Percentiles rank a stretch among this genome's conserved stretches.
Evolutionary conservation across 208 protist genomes (phyloP).

Genomic region (Leishmania amazonensis): DNA sequence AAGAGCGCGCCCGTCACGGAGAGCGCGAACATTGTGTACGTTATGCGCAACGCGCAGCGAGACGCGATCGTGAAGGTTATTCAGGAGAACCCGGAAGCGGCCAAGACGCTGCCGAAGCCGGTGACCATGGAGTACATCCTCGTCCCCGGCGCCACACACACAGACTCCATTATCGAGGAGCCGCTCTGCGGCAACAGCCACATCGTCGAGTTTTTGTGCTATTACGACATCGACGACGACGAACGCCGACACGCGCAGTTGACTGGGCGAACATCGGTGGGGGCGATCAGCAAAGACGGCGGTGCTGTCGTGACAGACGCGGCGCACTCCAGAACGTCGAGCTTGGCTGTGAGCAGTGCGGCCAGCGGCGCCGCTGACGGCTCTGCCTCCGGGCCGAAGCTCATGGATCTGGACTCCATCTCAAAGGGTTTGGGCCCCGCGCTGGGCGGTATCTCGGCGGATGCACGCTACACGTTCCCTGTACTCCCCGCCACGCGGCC

Average conservation of each 20-base stretch:
- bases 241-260: constrained; percentile 32
- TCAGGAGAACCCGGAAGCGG: constrained; percentile 21
- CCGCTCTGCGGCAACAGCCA: constrained; percentile 63
- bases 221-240: constrained; percentile 51
- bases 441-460: constrained; percentile 11
- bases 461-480: constrained; percentile 17
- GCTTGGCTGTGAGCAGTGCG: neutral
- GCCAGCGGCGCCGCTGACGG: neutral
- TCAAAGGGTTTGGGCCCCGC: constrained; percentile 6
- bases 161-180: constrained; percentile 86
- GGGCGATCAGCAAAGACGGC: neutral
- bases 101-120: constrained; percentile 28
- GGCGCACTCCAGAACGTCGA: constrained; percentile 25
- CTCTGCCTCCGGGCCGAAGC: constrained; percentile 11
- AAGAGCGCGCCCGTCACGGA: constrained; percentile 75
- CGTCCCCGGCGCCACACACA: constrained; percentile 76
- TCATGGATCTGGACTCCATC: constrained; percentile 19
- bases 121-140: constrained; percentile 74
- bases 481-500: constrained; percentile 36
- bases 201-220: constrained; percentile 72
- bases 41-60: constrained; percentile 68
- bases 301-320: neutral
- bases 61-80: constrained; percentile 40
- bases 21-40: constrained; percentile 71
- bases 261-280: constrained; percentile 2